Conservation (phyloP, 2,329 filamentous ascomycete species). For the Fusarium sp. region DNA sequence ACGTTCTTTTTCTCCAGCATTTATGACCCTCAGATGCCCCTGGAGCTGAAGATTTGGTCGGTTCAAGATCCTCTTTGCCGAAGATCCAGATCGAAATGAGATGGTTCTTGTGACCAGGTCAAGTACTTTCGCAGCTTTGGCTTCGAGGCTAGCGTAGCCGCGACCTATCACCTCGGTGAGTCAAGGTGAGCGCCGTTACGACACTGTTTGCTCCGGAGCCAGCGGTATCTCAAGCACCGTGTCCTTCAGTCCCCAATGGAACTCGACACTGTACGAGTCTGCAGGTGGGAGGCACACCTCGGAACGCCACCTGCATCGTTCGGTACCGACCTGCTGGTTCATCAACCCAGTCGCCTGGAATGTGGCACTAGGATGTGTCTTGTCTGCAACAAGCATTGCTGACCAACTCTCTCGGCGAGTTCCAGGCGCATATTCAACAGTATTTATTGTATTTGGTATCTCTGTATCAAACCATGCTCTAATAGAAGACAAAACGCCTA, state of each 20-base stretch:
- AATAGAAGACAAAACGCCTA: slow-evolving; percentile 20
- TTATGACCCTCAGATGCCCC: not conserved
- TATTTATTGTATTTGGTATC: slow-evolving; percentile 34
- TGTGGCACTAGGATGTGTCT: not conserved
- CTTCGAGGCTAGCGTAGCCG: slow-evolving; percentile 12
- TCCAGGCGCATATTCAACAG: not conserved
- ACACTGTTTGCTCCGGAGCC: slow-evolving; percentile 20
- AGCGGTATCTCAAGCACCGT: not conserved
- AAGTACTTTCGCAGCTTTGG: not conserved
- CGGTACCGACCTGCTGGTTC: slow-evolving; percentile 10
- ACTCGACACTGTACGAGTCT: not conserved
- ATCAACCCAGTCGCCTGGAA: not conserved
- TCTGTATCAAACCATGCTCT: slow-evolving; percentile 3
- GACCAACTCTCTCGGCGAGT: not conserved
- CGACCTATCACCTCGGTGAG: not conserved
- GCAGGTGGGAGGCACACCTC: not conserved
- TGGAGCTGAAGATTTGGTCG: slow-evolving; percentile 1
- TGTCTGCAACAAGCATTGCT: not conserved
- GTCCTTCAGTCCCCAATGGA: not conserved
- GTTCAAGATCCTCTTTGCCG: not conserved
- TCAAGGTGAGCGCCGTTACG: slow-evolving; percentile 2
- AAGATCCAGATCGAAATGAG: not conserved
- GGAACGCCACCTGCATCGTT: not conserved
- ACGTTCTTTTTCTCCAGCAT: not conserved
- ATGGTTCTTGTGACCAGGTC: not conserved